A percentile compares a stretch with the other conserved stretches of the same genome.
Conservation (phyloP, 2,329 filamentous ascomycete species). For the Trichoderma semiorbis region DNA sequence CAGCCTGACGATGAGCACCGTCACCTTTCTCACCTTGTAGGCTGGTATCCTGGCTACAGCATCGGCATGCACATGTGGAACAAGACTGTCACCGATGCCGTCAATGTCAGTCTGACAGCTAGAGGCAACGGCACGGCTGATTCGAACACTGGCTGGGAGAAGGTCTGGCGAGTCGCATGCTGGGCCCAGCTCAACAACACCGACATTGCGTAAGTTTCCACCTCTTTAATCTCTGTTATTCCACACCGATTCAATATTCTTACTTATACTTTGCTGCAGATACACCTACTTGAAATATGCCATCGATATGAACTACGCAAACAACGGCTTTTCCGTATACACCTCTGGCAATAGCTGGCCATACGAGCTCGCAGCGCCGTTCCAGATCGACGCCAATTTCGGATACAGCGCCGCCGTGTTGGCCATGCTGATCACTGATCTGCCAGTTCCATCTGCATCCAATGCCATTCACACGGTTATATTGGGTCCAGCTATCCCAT, state of each 20-base stretch:
- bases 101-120: conserved; percentile 43
- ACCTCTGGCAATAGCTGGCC: conserved; percentile 17
- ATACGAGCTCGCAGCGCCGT: conserved; percentile 40
- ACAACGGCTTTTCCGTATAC: conserved; percentile 52
- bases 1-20: conserved; percentile 27
- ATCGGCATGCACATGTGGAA: conserved; percentile 43
- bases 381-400: conserved; percentile 60
- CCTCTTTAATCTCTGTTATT: accelerated
- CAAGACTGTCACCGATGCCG: conserved; percentile 42
- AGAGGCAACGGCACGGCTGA: conserved; percentile 48
- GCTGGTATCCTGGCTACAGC: conserved; percentile 54
- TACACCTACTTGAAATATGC: conserved; percentile 49
- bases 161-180: conserved; percentile 55
- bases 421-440: conserved; percentile 50
- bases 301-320: conserved; percentile 47
- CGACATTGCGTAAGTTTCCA: conserved; percentile 21
- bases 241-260: background rate
- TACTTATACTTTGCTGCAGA: conserved; percentile 23
- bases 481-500: conserved; percentile 46
- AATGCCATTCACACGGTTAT: conserved; percentile 35
- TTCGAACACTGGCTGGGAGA: conserved; percentile 55
- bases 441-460: conserved; percentile 31
- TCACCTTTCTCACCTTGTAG: conserved; percentile 52
- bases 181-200: conserved; percentile 55
- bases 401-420: conserved; percentile 48